Conservation (phyloP, 2,329 filamentous ascomycete genomes). For the Trichoderma sp. region DNA sequence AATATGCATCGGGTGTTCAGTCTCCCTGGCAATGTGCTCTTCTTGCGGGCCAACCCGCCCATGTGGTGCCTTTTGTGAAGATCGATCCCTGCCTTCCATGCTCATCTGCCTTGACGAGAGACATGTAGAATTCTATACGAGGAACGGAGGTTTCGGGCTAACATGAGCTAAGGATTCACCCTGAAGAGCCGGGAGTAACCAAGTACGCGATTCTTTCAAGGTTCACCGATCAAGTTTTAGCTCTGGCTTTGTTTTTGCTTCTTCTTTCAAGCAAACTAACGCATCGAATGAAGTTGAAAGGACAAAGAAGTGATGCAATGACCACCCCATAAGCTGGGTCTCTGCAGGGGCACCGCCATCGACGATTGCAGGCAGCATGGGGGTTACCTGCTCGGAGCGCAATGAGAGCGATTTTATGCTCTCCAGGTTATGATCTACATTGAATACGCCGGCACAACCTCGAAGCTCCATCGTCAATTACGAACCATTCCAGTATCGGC, state of each 20-base stretch:
- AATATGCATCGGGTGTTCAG: slow-evolving; percentile 17
- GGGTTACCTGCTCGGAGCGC: neutral
- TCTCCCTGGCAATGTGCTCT: slow-evolving; percentile 18
- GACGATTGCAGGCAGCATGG: neutral
- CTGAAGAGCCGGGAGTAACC: neutral
- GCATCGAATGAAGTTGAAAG: neutral
- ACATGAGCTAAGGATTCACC: neutral
- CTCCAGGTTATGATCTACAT: slow-evolving; percentile 4
- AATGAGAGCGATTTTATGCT: neutral
- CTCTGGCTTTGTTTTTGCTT: neutral
- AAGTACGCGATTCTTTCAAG: neutral
- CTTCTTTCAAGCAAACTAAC: neutral
- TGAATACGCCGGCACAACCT: neutral
- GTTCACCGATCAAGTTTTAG: neutral
- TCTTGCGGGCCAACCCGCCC: neutral
- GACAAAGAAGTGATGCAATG: neutral
- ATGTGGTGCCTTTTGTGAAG: slow-evolving; percentile 3
- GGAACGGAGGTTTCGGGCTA: neutral
- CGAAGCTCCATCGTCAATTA: neutral
- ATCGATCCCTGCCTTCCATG: slow-evolving; percentile 6
- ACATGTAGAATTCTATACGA: neutral
- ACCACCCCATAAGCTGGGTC: neutral
- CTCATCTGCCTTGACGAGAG: neutral
- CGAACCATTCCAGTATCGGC: slow-evolving; percentile 4
- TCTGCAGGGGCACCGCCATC: neutral